A percentile compares a stretch with the other conserved stretches of the same genome.
Evolutionary conservation across 345 rosid species (phyloP).

Genomic region (Brassica incana): DNA sequence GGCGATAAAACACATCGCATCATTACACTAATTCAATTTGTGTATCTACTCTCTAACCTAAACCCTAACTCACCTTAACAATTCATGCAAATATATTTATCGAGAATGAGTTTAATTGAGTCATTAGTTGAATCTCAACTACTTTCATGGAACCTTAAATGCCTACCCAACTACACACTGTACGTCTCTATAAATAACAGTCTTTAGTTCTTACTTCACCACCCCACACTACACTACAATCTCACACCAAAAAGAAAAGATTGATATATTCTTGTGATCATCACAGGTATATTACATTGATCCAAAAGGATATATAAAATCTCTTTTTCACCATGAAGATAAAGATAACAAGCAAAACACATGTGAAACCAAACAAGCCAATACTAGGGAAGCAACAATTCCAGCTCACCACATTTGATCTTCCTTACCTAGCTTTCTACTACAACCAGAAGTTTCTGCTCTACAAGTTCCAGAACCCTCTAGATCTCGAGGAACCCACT

Average conservation of each 20-base stretch:
- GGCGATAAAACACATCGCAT: conserved; percentile 20
- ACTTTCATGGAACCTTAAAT: conserved; percentile 52
- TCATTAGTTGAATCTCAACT: conserved; percentile 48
- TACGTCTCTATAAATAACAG: conserved; percentile 21
- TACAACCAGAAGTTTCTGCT: conserved; percentile 90
- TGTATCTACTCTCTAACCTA: not conserved
- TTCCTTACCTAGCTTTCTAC: conserved; percentile 78
- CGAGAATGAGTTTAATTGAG: not conserved
- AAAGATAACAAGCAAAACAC: conserved; percentile 48
- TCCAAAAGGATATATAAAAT: conserved; percentile 27
- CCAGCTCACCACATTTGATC: conserved; percentile 80
- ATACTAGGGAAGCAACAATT: conserved; percentile 66
- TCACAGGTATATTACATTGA: not conserved
- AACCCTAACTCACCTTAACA: conserved; percentile 16
- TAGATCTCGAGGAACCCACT: conserved; percentile 28
- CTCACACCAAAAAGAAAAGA: not conserved
- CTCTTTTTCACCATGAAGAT: conserved; percentile 38
- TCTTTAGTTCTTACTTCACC: conserved; percentile 21
- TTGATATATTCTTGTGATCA: conserved; percentile 3
- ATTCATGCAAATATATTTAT: conserved; percentile 23
- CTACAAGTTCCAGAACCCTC: conserved; percentile 48
- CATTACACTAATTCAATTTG: not conserved
- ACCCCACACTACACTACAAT: not conserved
- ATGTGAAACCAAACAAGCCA: conserved; percentile 59
- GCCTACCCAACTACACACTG: conserved; percentile 49